Evolutionary conservation across 176 grass and related monocot species (phyloP).

Genomic region (Dendrocalamus sinicus): DNA sequence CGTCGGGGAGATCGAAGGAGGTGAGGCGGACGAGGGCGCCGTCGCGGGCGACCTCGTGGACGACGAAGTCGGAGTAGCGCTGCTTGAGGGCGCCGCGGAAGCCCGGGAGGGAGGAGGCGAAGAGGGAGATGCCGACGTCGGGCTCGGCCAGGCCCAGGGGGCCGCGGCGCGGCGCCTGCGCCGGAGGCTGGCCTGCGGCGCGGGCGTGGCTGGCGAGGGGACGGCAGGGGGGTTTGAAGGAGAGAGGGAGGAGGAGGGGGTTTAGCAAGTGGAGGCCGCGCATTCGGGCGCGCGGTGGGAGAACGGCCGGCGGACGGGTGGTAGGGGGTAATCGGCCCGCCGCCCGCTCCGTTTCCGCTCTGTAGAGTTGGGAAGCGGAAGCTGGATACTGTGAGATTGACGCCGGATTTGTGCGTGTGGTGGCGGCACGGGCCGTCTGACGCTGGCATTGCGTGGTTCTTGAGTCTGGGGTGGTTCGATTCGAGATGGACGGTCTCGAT

Average conservation of each 20-base stretch:
- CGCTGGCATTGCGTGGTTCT: too few species aligned
- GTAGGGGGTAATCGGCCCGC: not conserved
- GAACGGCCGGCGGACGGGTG: constrained; percentile 4
- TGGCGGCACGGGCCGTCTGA: not conserved
- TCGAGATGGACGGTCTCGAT: not conserved
- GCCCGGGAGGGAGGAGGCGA: constrained; percentile 75
- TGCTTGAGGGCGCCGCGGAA: constrained; percentile 85
- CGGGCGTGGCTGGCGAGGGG: constrained; percentile 18
- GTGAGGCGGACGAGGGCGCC: constrained; percentile 80
- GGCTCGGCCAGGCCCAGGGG: constrained; percentile 57
- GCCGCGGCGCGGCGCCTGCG: not conserved
- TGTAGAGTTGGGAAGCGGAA: not conserved
- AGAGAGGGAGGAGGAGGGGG: constrained; percentile 13
- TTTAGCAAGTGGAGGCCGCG: constrained; percentile 43
- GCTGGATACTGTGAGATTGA: too few species aligned
- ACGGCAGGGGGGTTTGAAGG: constrained; percentile 19
- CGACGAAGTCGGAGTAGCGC: constrained; percentile 89
- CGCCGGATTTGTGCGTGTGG: not conserved
- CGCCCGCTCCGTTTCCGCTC: not conserved
- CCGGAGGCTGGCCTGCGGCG: not conserved
- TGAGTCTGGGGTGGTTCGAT: not conserved
- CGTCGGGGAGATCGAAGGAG: constrained; percentile 74
- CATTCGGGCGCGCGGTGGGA: constrained; percentile 21
- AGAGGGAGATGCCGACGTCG: constrained; percentile 84
- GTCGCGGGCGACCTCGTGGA: constrained; percentile 80